phyloP scores from a whole-genome alignment of 129 eudicot species.

The Smallanthus sonchifolius region DNA sequence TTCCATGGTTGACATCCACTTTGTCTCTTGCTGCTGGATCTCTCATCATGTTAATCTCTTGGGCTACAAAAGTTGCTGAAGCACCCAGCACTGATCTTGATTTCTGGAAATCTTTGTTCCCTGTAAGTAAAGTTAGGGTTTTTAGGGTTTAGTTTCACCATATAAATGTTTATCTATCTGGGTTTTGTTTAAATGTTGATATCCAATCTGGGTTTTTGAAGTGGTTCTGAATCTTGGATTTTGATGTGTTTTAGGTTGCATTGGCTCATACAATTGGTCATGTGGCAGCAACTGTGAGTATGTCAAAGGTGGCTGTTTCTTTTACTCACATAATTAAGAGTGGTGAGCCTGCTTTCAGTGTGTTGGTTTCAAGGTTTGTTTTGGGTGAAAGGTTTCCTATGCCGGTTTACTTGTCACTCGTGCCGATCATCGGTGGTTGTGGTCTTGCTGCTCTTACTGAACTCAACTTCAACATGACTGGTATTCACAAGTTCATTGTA shows the following conservation, averaged over 20 bases:
- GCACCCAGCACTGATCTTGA: conserved; percentile 62
- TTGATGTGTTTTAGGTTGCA: conserved; percentile 51
- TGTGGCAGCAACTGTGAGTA: conserved; percentile 78
- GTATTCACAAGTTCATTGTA: conserved; percentile 37
- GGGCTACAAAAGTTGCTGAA: conserved; percentile 60
- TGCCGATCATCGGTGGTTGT: conserved; percentile 71
- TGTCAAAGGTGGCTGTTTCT: conserved; percentile 80
- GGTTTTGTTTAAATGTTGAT: neutral
- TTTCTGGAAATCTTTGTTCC: conserved; percentile 63
- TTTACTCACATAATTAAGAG: conserved; percentile 73
- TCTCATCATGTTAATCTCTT: conserved; percentile 58
- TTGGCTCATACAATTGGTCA: conserved; percentile 83
- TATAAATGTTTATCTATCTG: conserved; percentile 1
- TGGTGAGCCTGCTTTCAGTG: conserved; percentile 82
- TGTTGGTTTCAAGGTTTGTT: conserved; percentile 56
- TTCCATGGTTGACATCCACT: conserved; percentile 73
- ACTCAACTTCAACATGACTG: conserved; percentile 72
- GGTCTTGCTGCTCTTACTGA: conserved; percentile 71
- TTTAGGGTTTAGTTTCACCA: conserved; percentile 13
- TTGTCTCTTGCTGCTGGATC: conserved; percentile 70
- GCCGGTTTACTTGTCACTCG: conserved; percentile 60
- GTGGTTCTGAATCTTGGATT: too few relatives aligned
- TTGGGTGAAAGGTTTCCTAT: conserved; percentile 66
- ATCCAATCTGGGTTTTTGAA: neutral
- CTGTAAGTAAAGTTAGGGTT: conserved; percentile 43